Conservation (phyloP, 139 green algal genomes). For the Dunaliella primolecta region DNA sequence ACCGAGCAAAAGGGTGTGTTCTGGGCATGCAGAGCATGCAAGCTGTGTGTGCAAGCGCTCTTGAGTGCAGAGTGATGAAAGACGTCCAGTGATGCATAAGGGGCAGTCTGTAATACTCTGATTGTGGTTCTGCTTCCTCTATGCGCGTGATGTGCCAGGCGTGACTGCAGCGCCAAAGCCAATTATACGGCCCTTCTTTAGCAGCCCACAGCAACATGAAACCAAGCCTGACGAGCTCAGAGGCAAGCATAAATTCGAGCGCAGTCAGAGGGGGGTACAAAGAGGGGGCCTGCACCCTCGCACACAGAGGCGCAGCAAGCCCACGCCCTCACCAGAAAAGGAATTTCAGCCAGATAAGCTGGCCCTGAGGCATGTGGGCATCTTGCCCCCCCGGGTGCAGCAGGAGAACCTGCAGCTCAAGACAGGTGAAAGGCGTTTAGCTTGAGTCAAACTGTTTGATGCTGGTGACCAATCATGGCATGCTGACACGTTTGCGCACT, state of each 20-base stretch:
- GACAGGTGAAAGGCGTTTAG: neutral
- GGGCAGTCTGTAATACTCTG: no score
- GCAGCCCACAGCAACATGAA: neutral
- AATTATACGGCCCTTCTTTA: neutral
- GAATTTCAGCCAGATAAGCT: neutral
- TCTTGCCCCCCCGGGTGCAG: neutral
- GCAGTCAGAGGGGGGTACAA: no score
- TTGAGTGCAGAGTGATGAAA: no score
- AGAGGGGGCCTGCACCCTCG: no score
- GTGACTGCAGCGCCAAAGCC: neutral
- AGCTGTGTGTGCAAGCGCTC: no score
- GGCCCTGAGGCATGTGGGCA: neutral
- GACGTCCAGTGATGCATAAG: no score
- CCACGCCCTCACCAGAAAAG: neutral
- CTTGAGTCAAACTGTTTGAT: neutral
- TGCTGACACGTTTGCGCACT: neutral
- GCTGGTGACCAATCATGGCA: neutral
- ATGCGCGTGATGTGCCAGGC: no score
- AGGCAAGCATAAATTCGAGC: no score
- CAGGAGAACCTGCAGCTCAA: conserved; percentile 12
- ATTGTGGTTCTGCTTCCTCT: no score
- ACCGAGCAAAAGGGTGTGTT: no score
- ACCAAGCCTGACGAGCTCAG: no score
- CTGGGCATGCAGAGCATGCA: no score
- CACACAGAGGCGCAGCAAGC: neutral